These are phyloP conservation scores for Trichoderma breve DNA, from an alignment of 2,329 filamentous ascomycete genomes.

Conservation along the genomic window DNA sequence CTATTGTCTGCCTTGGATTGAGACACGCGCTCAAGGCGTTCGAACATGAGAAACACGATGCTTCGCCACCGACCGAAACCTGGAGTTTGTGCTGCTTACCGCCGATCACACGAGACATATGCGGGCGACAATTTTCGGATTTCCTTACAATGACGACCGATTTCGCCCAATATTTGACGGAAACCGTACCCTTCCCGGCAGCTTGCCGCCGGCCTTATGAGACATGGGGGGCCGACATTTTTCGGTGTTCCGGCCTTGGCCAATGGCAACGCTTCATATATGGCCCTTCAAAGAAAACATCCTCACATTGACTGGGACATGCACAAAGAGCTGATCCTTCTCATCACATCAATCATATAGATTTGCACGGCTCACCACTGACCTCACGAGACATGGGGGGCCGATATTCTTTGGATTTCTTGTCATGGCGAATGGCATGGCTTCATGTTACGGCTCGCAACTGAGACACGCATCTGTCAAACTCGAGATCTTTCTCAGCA, in stretches of 20 bases:
- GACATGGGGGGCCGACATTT: neutral
- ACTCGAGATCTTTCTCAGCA: neutral
- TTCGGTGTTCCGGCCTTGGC: neutral
- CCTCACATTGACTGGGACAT: neutral
- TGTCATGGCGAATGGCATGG: neutral
- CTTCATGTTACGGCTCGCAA: neutral
- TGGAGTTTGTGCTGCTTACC: neutral
- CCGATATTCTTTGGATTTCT: neutral
- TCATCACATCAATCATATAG: neutral
- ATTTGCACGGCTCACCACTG: neutral
- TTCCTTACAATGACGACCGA: neutral
- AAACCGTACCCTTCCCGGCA: neutral
- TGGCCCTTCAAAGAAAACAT: neutral
- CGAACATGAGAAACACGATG: neutral
- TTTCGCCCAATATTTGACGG: neutral
- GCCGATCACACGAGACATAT: neutral
- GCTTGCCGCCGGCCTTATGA: neutral
- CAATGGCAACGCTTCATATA: neutral
- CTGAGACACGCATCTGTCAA: neutral
- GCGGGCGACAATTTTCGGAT: neutral
- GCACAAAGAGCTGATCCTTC: neutral
- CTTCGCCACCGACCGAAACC: neutral
- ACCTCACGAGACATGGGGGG: neutral
- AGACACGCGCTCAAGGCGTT: neutral
- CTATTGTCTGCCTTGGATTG: neutral